Base-by-base conservation (phyloP, 1,139 yeast species). In the Tardiomyces blankii region DNA sequence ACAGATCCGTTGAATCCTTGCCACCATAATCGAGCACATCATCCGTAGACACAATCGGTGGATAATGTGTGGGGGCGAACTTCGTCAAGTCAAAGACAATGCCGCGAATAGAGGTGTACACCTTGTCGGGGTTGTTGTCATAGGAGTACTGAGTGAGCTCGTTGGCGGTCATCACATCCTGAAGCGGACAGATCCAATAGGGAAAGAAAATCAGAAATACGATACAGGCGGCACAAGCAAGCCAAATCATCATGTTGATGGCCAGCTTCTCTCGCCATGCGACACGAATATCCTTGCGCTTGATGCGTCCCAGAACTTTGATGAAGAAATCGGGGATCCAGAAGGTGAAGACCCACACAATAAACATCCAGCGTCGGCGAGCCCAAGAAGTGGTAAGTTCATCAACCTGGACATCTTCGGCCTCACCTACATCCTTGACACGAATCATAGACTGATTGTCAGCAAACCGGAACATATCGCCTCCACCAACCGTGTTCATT, bases 191-290 rank as follows among this genome's bases (percentile, higher is more conserved):
- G 28, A 68, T 58, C 38, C 68, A 57, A 43, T 63, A 59, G 2
- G 72, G 71, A 51, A 68, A 63, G 1, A 69, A 71, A 44, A 68
- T 62, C 43, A 68, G 55, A 45, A 68, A 61, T 18, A 68, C 51
- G 45, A 66, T 62, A 40, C 64, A 57, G 9, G 57, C 52, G 2
- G 55, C 55, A 48, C 72, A 68, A 32, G 66, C 47, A 5, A 62
- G 48, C 72, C 72, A 68, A 42, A 68, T 68, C 50, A 68, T 58
- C 51, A 68, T 19, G 44, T 68, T 68, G 52, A 68, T 68, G 5
- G 72, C 69, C 25, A 68, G 49, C 54, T 68, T 68, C 46, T 68
- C 72, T 40, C 72, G 53, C 72, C 72, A 68, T 0, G 72, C 72
- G 9, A 62, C 52, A 14, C 70, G 64, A 21, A 67, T 56, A 47